A percentile compares a stretch with the other conserved stretches of the same genome.
Evolutionary conservation across 257 asterid species (phyloP).

Genomic region (Lantana camara): DNA sequence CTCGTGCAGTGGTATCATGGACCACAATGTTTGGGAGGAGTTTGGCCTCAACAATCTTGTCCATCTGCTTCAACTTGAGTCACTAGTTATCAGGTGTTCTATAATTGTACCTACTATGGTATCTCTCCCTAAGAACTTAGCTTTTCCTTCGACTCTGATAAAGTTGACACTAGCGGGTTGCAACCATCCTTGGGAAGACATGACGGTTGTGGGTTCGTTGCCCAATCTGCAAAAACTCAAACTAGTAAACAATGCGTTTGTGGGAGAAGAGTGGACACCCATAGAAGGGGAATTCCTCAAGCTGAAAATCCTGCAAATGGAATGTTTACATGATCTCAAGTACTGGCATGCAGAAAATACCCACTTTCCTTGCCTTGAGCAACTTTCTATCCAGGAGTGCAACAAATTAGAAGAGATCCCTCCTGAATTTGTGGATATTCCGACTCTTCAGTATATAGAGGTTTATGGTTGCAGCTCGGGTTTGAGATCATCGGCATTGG

Average conservation of each 20-base stretch:
- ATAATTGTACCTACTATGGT: too few relatives aligned
- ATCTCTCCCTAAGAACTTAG: background rate
- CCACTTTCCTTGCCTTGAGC: background rate
- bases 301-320: slow-evolving; percentile 6
- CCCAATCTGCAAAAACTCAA: background rate
- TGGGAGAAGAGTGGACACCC: background rate
- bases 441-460: background rate
- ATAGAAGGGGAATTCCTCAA: background rate
- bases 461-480: background rate
- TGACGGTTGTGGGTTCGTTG: background rate
- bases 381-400: background rate
- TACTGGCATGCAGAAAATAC: background rate
- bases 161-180: background rate
- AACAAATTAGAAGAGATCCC: background rate
- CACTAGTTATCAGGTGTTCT: background rate
- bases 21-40: background rate
- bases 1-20: too few relatives aligned
- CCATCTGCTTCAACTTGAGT: background rate
- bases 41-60: background rate
- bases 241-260: background rate
- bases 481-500: background rate
- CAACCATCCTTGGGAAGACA: background rate
- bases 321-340: background rate
- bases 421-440: background rate
- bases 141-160: background rate